phyloP scores from a whole-genome alignment of 306 rosid genomes.

The Hippophae gyantsensis region DNA sequence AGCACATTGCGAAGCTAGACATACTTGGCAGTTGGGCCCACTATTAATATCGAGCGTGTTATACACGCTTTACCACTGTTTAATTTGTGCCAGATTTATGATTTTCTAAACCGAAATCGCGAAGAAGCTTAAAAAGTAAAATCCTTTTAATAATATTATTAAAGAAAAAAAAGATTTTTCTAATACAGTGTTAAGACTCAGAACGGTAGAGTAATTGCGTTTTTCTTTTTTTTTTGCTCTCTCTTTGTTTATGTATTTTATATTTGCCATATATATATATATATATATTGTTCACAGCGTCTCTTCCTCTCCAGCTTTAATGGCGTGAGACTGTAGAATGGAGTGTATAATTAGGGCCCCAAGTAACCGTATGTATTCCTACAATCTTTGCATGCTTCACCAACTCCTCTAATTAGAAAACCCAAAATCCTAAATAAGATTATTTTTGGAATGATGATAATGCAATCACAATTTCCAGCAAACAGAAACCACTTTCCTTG shows the following conservation, averaged over 20 bases:
- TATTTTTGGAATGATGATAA: constrained; percentile 3
- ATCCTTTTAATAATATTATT: no score
- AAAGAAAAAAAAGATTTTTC: no score
- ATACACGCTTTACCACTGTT: no score
- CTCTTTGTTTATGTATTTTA: background rate
- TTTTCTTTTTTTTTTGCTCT: background rate
- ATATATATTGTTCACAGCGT: constrained; percentile 13
- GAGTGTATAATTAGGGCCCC: constrained; percentile 21
- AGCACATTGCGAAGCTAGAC: no score
- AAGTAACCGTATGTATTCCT: constrained; percentile 30
- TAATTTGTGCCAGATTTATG: no score
- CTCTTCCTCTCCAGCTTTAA: constrained; percentile 39
- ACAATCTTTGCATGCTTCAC: constrained; percentile 58
- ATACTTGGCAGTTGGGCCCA: no score
- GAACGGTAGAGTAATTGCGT: background rate
- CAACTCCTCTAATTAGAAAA: constrained; percentile 24
- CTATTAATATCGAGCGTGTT: no score
- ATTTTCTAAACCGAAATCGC: no score
- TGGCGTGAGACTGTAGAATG: constrained; percentile 33
- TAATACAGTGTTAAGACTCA: no score
- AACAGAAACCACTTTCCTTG: constrained; percentile 5
- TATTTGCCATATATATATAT: no score
- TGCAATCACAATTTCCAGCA: constrained; percentile 16
- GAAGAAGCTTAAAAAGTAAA: no score
- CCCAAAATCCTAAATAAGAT: constrained; percentile 13